These are phyloP conservation scores for Paramecium tetraurelia DNA, from an alignment of 73 alveolate genomes.

Conservation along the genomic window DNA sequence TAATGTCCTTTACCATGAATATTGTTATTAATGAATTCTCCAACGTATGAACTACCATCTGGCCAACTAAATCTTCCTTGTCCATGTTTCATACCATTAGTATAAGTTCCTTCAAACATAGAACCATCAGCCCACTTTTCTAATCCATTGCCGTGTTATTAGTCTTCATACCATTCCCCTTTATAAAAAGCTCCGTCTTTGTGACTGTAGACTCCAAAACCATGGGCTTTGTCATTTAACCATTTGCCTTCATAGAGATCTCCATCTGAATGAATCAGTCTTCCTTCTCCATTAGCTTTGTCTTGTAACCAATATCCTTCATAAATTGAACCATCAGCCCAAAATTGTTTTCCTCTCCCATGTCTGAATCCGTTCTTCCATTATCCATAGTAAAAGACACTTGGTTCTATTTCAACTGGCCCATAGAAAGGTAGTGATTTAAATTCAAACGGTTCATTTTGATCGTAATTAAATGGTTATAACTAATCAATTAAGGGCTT, in stretches of 20 bases:
- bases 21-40: slow-evolving; percentile 54
- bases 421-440: slow-evolving; percentile 48
- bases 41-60: slow-evolving; percentile 61
- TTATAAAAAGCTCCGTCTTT: slow-evolving; percentile 66
- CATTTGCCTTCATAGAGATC: slow-evolving; percentile 80
- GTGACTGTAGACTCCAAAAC: slow-evolving; percentile 70
- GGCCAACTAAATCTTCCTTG: slow-evolving; percentile 60
- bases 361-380: slow-evolving; percentile 67
- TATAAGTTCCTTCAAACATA: slow-evolving; percentile 57
- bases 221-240: slow-evolving; percentile 75
- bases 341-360: slow-evolving; percentile 74
- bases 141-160: slow-evolving; percentile 62
- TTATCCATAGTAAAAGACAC: slow-evolving; percentile 53
- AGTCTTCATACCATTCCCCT: slow-evolving; percentile 66
- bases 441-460: slow-evolving; percentile 42
- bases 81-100: slow-evolving; percentile 65
- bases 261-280: slow-evolving; percentile 75
- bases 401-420: slow-evolving; percentile 59
- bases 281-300: slow-evolving; percentile 74
- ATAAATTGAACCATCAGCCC: slow-evolving; percentile 79
- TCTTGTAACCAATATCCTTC: slow-evolving; percentile 75
- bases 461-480: slow-evolving; percentile 50
- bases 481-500: slow-evolving; percentile 36
- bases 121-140: slow-evolving; percentile 67
- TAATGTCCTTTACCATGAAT: slow-evolving; percentile 66